phyloP scores from a whole-genome alignment of 2,329 filamentous ascomycete species.

The Helotiales sp. region DNA sequence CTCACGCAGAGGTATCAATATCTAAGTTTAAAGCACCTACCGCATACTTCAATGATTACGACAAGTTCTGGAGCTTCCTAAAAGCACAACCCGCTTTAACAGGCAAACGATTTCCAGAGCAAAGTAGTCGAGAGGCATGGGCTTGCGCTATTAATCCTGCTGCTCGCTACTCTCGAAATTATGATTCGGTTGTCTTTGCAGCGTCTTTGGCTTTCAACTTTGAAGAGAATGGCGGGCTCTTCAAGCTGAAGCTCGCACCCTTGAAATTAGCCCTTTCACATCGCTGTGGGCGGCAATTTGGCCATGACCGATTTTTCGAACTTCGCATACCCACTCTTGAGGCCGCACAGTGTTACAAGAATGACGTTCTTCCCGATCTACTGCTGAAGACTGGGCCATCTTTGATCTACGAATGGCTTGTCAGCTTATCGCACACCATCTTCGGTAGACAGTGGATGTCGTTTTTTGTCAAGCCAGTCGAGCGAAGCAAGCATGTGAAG shows the following conservation, averaged over 20 bases:
- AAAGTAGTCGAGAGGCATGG: conserved; percentile 53
- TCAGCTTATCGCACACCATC: not conserved
- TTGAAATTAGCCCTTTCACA: conserved; percentile 55
- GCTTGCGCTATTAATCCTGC: conserved; percentile 12
- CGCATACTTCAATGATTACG: conserved; percentile 51
- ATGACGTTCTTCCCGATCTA: conserved; percentile 37
- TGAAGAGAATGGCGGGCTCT: conserved; percentile 47
- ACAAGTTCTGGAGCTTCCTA: conserved; percentile 50
- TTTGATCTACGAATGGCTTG: not conserved
- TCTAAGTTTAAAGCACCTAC: conserved; percentile 20
- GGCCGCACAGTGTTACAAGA: conserved; percentile 1
- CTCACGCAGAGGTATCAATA: conserved; percentile 34
- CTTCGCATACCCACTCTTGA: conserved; percentile 54
- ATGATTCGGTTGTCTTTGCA: conserved; percentile 49
- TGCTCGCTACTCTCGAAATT: conserved; percentile 9
- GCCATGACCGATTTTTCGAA: conserved; percentile 63
- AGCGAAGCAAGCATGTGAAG: too few relatives aligned
- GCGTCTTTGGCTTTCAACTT: conserved; percentile 49
- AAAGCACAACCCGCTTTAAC: conserved; percentile 47
- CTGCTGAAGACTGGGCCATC: conserved; percentile 43
- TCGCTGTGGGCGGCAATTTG: conserved; percentile 61
- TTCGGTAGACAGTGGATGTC: not conserved
- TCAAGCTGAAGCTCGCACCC: conserved; percentile 53
- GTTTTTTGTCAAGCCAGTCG: not conserved
- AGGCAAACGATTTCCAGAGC: conserved; percentile 54